These are phyloP conservation scores for Trichocomaceae sp. DNA, from an alignment of 2,329 filamentous ascomycete genomes.

Conservation along the genomic window DNA sequence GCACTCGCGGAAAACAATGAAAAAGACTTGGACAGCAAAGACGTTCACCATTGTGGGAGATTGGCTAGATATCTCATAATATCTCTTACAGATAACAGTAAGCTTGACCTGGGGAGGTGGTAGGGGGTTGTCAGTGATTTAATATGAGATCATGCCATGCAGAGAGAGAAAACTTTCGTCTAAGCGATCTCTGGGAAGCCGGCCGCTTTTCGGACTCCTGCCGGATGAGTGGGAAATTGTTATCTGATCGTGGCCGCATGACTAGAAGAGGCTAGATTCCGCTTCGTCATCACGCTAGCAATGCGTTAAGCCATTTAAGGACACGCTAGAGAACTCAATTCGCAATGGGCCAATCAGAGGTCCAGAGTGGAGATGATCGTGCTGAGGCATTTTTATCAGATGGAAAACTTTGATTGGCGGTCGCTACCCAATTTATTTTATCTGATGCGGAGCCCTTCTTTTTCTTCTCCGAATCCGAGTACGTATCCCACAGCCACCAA, in stretches of 20 bases:
- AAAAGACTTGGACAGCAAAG: constrained; percentile 55
- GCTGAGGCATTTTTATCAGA: neutral
- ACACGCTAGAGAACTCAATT: neutral
- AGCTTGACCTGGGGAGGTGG: no score
- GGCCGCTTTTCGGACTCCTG: neutral
- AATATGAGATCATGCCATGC: no score
- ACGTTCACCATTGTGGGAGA: constrained; percentile 12
- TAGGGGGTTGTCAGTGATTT: no score
- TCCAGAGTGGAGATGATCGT: neutral
- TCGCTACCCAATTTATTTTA: neutral
- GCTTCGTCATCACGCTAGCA: neutral
- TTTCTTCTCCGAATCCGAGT: no score
- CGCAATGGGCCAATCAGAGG: neutral
- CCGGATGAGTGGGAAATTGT: neutral
- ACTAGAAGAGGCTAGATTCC: neutral
- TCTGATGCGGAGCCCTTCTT: constrained; percentile 7
- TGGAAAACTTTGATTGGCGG: neutral
- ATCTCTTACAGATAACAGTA: neutral
- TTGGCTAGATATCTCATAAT: neutral
- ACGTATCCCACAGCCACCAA: neutral
- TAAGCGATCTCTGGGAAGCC: no score
- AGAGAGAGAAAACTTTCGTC: neutral
- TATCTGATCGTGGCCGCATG: constrained; percentile 1
- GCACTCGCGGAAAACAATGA: constrained; percentile 81
- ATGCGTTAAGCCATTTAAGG: neutral